phyloP scores from a whole-genome alignment of 345 rosid genomes.

The Camelina hispida region DNA sequence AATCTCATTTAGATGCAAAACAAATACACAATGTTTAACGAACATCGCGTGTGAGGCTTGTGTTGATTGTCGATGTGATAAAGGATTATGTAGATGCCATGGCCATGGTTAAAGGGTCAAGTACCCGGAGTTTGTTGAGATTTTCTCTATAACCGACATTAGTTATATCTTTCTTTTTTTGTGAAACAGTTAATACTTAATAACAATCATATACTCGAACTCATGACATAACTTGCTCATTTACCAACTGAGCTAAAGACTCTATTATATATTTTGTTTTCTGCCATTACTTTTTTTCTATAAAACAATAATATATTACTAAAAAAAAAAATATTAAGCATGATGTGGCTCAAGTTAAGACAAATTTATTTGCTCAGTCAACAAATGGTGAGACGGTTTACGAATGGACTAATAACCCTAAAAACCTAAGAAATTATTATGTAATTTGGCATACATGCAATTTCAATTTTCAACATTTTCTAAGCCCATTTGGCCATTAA shows the following conservation, averaged over 20 bases:
- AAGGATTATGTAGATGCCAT: background rate
- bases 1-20: slow-evolving; percentile 1
- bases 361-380: background rate
- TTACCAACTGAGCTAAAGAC: too few relatives aligned
- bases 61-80: slow-evolving; percentile 24
- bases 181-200: too few relatives aligned
- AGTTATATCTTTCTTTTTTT: too few relatives aligned
- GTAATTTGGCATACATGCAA: background rate
- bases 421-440: background rate
- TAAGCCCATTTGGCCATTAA: slow-evolving; percentile 54
- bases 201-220: too few relatives aligned
- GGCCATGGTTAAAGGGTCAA: background rate
- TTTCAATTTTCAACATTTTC: background rate
- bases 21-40: background rate
- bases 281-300: too few relatives aligned
- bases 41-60: slow-evolving; percentile 23
- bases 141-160: too few relatives aligned
- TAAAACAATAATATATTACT: background rate
- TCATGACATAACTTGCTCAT: too few relatives aligned
- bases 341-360: background rate
- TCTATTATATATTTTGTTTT: too few relatives aligned
- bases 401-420: background rate
- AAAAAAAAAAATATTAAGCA: background rate
- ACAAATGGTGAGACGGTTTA: background rate
- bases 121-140: too few relatives aligned